These are phyloP conservation scores for Lachnellula occidentalis DNA, from an alignment of 2,329 filamentous ascomycete species.

Conservation along the genomic window DNA sequence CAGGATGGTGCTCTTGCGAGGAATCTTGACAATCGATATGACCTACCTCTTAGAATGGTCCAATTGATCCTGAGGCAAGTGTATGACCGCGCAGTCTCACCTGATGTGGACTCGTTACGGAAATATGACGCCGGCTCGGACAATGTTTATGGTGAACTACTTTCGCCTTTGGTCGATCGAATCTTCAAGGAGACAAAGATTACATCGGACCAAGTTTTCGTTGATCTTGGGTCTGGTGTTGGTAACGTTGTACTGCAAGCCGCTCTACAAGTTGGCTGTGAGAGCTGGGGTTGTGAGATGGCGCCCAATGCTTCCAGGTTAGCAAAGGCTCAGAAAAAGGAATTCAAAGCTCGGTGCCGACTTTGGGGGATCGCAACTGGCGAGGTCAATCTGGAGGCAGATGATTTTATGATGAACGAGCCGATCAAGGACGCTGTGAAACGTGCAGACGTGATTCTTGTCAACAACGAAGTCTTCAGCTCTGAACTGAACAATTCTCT, in stretches of 20 bases:
- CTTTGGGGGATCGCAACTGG: slow-evolving; percentile 86
- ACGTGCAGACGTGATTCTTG: slow-evolving; percentile 88
- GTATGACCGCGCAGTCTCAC: slow-evolving; percentile 89
- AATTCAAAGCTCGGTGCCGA: slow-evolving; percentile 78
- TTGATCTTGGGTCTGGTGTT: slow-evolving; percentile 92
- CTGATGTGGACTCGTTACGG: slow-evolving; percentile 74
- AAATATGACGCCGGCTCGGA: slow-evolving; percentile 87
- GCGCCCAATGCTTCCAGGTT: slow-evolving; percentile 86
- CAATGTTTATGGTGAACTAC: slow-evolving; percentile 90
- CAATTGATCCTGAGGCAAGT: slow-evolving; percentile 81
- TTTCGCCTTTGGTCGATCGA: slow-evolving; percentile 75
- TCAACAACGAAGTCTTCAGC: slow-evolving; percentile 97
- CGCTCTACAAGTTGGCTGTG: slow-evolving; percentile 86
- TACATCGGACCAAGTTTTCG: slow-evolving; percentile 79
- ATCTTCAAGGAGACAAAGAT: slow-evolving; percentile 74
- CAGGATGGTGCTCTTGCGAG: slow-evolving; percentile 65
- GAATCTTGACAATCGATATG: slow-evolving; percentile 64
- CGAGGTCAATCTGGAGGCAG: slow-evolving; percentile 70
- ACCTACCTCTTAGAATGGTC: slow-evolving; percentile 66
- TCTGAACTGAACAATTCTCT: slow-evolving; percentile 79
- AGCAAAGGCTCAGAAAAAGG: slow-evolving; percentile 71
- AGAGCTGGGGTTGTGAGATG: slow-evolving; percentile 94
- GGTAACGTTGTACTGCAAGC: slow-evolving; percentile 94
- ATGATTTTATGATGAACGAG: slow-evolving; percentile 74
- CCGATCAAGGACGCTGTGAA: slow-evolving; percentile 68